phyloP scores from a whole-genome alignment of 2,329 filamentous ascomycete species.

The Fusarium sulawesiense region DNA sequence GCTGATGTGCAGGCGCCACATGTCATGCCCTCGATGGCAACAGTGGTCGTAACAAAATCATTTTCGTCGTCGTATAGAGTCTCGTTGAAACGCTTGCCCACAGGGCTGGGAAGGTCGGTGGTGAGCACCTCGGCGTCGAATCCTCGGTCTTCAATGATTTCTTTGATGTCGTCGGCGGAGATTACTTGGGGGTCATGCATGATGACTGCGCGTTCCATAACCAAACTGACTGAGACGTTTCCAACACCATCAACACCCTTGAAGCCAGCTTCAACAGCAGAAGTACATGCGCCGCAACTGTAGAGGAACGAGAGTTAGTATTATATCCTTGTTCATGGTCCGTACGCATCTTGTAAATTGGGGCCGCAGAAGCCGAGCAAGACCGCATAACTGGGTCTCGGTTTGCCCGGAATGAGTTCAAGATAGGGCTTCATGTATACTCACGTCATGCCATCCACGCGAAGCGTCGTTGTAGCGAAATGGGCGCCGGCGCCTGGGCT shows the following conservation, averaged over 20 bases:
- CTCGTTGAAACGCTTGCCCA: slow-evolving; percentile 53
- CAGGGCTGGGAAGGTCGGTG: slow-evolving; percentile 75
- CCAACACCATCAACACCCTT: slow-evolving; percentile 83
- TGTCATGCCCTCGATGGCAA: slow-evolving; percentile 89
- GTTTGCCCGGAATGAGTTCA: slow-evolving; percentile 26
- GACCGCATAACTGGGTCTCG: slow-evolving; percentile 24
- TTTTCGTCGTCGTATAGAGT: slow-evolving; percentile 54
- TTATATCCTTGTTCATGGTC: slow-evolving; percentile 25
- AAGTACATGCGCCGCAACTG: slow-evolving; percentile 92
- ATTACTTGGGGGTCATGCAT: slow-evolving; percentile 85
- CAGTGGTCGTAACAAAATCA: slow-evolving; percentile 73
- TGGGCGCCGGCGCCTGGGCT: slow-evolving; percentile 59
- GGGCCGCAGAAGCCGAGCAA: slow-evolving; percentile 8
- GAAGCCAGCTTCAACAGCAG: slow-evolving; percentile 93
- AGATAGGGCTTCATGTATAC: slow-evolving; percentile 46
- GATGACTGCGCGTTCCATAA: slow-evolving; percentile 95
- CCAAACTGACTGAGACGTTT: slow-evolving; percentile 89
- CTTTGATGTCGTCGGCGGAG: slow-evolving; percentile 78
- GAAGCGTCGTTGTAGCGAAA: slow-evolving; percentile 91
- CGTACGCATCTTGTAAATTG: background rate
- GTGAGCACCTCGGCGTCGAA: slow-evolving; percentile 93
- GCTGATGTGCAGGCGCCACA: slow-evolving; percentile 91
- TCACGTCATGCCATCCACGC: slow-evolving; percentile 88
- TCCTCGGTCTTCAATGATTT: slow-evolving; percentile 90
- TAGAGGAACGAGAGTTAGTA: slow-evolving; percentile 54